A percentile compares a stretch with the other conserved stretches of the same genome.
phyloP scores from a whole-genome alignment of 1,139 yeast genomes.

The Wickerhamomyces sp. region DNA sequence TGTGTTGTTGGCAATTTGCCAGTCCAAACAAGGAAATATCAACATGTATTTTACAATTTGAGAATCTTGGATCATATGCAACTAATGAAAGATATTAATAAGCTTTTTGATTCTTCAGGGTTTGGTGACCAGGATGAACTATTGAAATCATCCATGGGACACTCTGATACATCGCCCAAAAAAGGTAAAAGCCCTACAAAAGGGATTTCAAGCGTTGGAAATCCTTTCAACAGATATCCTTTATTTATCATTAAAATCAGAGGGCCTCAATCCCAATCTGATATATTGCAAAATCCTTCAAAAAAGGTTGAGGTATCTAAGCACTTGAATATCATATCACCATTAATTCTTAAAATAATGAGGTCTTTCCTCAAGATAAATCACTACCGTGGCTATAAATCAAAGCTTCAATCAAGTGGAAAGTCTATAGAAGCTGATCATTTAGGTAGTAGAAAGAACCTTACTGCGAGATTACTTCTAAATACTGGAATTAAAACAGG shows the following conservation, averaged over 20 bases:
- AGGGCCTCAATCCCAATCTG: slow-evolving; percentile 31
- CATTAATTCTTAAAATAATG: slow-evolving; percentile 31
- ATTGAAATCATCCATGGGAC: slow-evolving; percentile 13
- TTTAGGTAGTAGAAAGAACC: not conserved
- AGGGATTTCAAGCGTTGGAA: slow-evolving; percentile 25
- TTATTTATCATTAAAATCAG: slow-evolving; percentile 34
- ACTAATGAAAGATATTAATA: slow-evolving; percentile 29
- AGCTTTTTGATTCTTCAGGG: slow-evolving; percentile 24
- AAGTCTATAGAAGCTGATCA: too few species aligned
- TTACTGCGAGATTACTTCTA: not conserved
- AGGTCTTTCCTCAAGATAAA: slow-evolving; percentile 27
- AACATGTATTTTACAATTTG: slow-evolving; percentile 45
- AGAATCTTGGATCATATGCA: slow-evolving; percentile 26
- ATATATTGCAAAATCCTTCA: slow-evolving; percentile 40
- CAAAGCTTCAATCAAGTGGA: not conserved
- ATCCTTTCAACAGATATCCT: slow-evolving; percentile 31
- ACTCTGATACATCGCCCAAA: slow-evolving; percentile 17
- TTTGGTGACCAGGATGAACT: slow-evolving; percentile 20
- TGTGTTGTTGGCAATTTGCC: slow-evolving; percentile 30
- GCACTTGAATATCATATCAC: slow-evolving; percentile 26
- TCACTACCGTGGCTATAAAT: slow-evolving; percentile 17
- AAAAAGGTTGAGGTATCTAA: slow-evolving; percentile 30
- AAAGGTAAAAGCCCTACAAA: slow-evolving; percentile 17
- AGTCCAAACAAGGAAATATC: slow-evolving; percentile 35
- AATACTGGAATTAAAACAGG: not conserved